These are phyloP conservation scores for Ceratobasidium sp. DNA, from an alignment of 1,284 basidiomycete genomes.

Conservation along the genomic window DNA sequence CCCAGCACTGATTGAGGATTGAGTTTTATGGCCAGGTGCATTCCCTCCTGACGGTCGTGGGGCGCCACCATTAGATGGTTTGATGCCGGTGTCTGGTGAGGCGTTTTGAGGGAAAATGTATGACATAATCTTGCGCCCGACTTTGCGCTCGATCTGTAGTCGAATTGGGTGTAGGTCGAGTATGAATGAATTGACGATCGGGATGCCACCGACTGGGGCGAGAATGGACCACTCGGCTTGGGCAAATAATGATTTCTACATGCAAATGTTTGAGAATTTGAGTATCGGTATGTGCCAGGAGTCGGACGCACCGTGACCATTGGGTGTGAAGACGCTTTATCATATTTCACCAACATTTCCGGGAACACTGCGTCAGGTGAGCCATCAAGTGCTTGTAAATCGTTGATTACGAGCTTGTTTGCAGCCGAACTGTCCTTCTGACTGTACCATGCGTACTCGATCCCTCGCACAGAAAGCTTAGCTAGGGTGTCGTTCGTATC, in stretches of 20 bases:
- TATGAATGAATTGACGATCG: constrained; percentile 86
- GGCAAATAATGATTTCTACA: constrained; percentile 69
- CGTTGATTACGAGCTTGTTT: constrained; percentile 77
- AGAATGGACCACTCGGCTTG: constrained; percentile 79
- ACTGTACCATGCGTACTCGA: constrained; percentile 85
- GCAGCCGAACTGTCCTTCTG: constrained; percentile 89
- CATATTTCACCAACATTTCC: constrained; percentile 82
- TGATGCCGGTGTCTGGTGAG: constrained; percentile 46
- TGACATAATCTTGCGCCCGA: constrained; percentile 86
- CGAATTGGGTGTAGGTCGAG: constrained; percentile 87
- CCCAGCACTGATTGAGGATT: constrained; percentile 19
- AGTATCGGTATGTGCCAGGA: constrained; percentile 40
- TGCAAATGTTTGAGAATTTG: neutral
- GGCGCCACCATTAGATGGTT: constrained; percentile 49
- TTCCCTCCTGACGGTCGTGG: constrained; percentile 56
- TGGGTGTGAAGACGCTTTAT: constrained; percentile 67
- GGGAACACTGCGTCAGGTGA: constrained; percentile 84
- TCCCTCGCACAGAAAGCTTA: constrained; percentile 83
- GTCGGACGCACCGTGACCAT: constrained; percentile 63
- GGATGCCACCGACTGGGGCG: constrained; percentile 93
- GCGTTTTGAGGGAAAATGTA: constrained; percentile 69
- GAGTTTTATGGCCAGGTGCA: constrained; percentile 11
- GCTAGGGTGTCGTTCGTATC: constrained; percentile 76
- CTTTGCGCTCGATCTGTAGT: constrained; percentile 82
- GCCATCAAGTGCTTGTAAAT: constrained; percentile 86